These are phyloP conservation scores for Ceratocystis destructans DNA, from an alignment of 2,329 filamentous ascomycete species.

Conservation along the genomic window DNA sequence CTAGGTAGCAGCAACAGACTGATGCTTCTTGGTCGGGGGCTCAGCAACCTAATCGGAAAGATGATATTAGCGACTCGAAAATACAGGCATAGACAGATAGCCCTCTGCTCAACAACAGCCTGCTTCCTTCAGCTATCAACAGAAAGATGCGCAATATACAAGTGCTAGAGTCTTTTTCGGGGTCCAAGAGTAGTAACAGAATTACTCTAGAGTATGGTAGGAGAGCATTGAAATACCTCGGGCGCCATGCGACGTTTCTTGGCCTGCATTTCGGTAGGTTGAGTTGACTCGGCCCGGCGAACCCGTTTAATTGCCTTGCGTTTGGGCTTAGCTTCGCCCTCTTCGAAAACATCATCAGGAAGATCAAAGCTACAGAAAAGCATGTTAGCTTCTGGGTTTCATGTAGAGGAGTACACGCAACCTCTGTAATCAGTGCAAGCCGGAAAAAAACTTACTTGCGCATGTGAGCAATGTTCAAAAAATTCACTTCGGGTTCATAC, in stretches of 20 bases:
- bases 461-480: constrained; percentile 67
- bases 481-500: constrained; percentile 62
- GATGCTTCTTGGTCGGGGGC: neutral
- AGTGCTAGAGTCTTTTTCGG: too few species aligned
- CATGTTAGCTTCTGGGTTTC: constrained; percentile 12
- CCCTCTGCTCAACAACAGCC: neutral
- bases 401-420: neutral
- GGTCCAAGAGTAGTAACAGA: neutral
- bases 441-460: constrained; percentile 52
- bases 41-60: neutral
- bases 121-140: neutral
- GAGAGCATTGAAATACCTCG: constrained; percentile 29
- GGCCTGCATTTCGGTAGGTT: constrained; percentile 28
- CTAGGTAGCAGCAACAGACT: constrained; percentile 5
- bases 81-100: neutral
- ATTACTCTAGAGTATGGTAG: neutral
- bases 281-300: constrained; percentile 23
- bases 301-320: constrained; percentile 36
- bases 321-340: constrained; percentile 60
- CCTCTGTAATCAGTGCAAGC: neutral
- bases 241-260: constrained; percentile 38
- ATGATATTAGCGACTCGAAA: too few species aligned
- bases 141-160: neutral
- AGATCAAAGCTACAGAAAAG: constrained; percentile 55
- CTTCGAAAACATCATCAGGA: constrained; percentile 76